Percentiles rank a stretch among this genome's conserved stretches.
These are phyloP conservation scores for Xylariaceae sp. DNA, from an alignment of 2,329 filamentous ascomycete species.

Conservation along the genomic window DNA sequence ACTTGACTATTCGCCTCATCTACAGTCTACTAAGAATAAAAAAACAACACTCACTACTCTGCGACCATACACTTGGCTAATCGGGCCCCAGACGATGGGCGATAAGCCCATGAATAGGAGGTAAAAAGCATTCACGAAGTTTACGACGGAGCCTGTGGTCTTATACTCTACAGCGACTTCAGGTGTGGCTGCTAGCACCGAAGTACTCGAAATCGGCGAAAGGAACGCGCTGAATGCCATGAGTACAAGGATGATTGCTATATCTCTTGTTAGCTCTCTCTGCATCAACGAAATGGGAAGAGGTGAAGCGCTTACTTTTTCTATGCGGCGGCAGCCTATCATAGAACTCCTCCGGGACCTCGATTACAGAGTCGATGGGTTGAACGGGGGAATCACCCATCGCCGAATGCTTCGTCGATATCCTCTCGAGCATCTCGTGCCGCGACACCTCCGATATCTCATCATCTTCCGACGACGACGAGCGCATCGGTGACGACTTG, in stretches of 20 bases:
- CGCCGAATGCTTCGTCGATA: constrained; percentile 30
- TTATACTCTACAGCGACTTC: constrained; percentile 63
- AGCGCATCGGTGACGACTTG: constrained; percentile 8
- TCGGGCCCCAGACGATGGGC: constrained; percentile 66
- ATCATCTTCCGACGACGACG: constrained; percentile 7
- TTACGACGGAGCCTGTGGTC: constrained; percentile 65
- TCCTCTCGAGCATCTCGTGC: constrained; percentile 25
- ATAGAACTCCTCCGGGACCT: constrained; percentile 55
- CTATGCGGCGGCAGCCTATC: constrained; percentile 54
- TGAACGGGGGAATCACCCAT: constrained; percentile 30
- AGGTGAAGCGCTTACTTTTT: constrained; percentile 40
- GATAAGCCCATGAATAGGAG: constrained; percentile 67
- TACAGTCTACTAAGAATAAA: not conserved
- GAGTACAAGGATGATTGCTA: constrained; percentile 57
- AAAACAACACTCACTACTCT: constrained; percentile 43
- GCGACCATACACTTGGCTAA: constrained; percentile 61
- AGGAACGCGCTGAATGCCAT: constrained; percentile 72
- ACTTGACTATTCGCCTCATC: not conserved
- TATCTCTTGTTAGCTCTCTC: constrained; percentile 1
- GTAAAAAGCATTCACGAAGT: constrained; percentile 67
- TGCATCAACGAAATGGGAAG: not conserved
- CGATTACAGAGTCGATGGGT: constrained; percentile 29
- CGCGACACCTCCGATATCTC: constrained; percentile 6
- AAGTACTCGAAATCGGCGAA: constrained; percentile 68
- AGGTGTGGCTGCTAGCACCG: constrained; percentile 66